These are phyloP conservation scores for Candida wancherniae DNA, from an alignment of 805 yeast genomes.

Conservation along the genomic window DNA sequence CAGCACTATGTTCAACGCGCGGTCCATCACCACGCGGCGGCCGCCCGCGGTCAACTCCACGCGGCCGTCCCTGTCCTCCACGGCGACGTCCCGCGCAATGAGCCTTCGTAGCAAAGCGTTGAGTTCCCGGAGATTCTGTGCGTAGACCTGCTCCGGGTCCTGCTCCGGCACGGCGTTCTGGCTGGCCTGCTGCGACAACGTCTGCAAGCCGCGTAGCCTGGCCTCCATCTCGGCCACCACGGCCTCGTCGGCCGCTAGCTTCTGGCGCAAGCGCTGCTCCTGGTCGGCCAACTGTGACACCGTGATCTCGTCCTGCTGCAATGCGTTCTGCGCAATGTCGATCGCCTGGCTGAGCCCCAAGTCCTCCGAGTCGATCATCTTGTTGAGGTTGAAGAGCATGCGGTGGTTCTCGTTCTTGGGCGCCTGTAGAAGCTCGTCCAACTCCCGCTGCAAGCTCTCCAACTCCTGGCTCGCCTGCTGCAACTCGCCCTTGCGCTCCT, in stretches of 20 bases:
- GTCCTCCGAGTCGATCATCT: conserved; percentile 13
- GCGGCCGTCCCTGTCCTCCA: conserved; percentile 3
- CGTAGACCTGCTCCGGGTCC: conserved; percentile 15
- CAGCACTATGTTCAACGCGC: conserved; percentile 7
- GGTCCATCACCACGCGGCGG: conserved; percentile 4
- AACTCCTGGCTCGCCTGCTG: conserved; percentile 24
- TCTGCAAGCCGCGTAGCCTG: conserved; percentile 4
- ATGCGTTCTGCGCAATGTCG: conserved; percentile 10
- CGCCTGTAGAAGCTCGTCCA: conserved; percentile 9
- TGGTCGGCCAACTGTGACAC: conserved; percentile 3
- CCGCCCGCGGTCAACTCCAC: conserved; percentile 1
- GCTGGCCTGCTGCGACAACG: conserved; percentile 2
- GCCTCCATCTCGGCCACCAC: conserved; percentile 4
- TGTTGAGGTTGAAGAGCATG: conserved; percentile 11
- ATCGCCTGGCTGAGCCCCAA: conserved; percentile 14
- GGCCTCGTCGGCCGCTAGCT: background rate
- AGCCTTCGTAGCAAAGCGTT: conserved; percentile 9
- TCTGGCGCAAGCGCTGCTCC: conserved; percentile 5
- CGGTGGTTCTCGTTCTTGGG: conserved; percentile 15
- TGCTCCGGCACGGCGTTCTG: conserved; percentile 1
- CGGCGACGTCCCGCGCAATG: conserved; percentile 3
- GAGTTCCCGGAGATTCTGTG: conserved; percentile 15
- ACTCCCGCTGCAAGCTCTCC: conserved; percentile 15
- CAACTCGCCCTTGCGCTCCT: conserved; percentile 22
- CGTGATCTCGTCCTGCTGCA: conserved; percentile 6